A percentile compares a stretch with the other conserved stretches of the same genome.
phyloP scores from a whole-genome alignment of 345 rosid genomes.

The Boechera retrofracta region DNA sequence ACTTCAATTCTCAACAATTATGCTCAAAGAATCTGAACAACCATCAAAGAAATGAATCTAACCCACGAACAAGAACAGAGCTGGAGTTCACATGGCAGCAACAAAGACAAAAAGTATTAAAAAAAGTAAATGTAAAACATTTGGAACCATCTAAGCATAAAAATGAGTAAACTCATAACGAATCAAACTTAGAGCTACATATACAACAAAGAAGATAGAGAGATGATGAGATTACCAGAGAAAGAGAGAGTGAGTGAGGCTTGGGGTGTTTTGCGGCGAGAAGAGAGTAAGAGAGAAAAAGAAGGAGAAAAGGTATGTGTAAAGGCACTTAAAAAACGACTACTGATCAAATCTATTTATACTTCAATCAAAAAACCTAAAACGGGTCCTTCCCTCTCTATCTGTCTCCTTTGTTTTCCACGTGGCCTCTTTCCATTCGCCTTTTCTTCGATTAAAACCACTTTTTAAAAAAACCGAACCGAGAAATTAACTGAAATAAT shows the following conservation, averaged over 20 bases:
- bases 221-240: constrained; percentile 37
- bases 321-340: constrained; percentile 38
- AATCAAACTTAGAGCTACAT: background rate
- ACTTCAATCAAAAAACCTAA: constrained; percentile 44
- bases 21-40: constrained; percentile 8
- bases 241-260: constrained; percentile 3
- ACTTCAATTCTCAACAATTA: constrained; percentile 26
- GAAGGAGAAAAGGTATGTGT: constrained; percentile 48
- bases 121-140: background rate
- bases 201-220: constrained; percentile 14
- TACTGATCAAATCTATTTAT: constrained; percentile 40
- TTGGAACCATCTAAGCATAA: constrained; percentile 23
- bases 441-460: background rate
- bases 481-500: background rate
- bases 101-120: background rate
- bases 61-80: constrained; percentile 23
- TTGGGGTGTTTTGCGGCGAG: constrained; percentile 35
- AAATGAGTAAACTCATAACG: background rate
- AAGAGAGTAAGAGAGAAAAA: constrained; percentile 34
- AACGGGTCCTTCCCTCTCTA: constrained; percentile 47
- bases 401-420: constrained; percentile 35
- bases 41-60: background rate
- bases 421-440: constrained; percentile 22
- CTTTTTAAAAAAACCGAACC: constrained; percentile 20
- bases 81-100: constrained; percentile 20